Conservation (phyloP, 371 early-diverging fungal species). For the Mortierella sp. region DNA sequence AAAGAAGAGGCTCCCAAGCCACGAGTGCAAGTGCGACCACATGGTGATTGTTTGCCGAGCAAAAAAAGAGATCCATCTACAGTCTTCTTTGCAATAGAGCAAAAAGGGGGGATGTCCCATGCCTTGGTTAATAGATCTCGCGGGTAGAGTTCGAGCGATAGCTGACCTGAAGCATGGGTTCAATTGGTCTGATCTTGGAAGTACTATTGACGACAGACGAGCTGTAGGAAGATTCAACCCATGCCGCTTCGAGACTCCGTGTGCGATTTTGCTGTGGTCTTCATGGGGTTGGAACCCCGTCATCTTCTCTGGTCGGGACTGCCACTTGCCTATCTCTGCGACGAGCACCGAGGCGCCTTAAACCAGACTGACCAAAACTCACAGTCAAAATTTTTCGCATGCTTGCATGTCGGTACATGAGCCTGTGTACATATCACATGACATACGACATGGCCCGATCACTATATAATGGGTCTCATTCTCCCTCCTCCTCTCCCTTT, state of each 20-base stretch:
- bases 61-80: no score
- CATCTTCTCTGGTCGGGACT: constrained; percentile 1
- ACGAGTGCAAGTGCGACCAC: no score
- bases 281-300: constrained; percentile 22
- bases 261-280: neutral
- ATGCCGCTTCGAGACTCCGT: constrained; percentile 52
- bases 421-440: no score
- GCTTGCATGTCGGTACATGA: no score
- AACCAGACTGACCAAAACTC: constrained; percentile 24
- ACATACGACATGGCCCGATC: no score
- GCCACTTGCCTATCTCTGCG: no score
- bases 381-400: no score
- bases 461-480: no score
- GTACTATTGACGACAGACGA: constrained; percentile 49
- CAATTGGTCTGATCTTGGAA: constrained; percentile 40
- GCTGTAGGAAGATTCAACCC: constrained; percentile 44
- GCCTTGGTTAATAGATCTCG: constrained; percentile 48
- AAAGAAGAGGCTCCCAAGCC: no score
- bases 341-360: constrained; percentile 13
- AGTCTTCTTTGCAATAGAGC: no score
- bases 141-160: constrained; percentile 47
- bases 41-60: no score
- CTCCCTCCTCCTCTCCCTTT: no score
- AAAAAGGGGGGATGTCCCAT: constrained; percentile 27
- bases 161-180: constrained; percentile 44